Evolutionary conservation across 805 yeast species (phyloP).

Genomic region (Saturnispora besseyi): DNA sequence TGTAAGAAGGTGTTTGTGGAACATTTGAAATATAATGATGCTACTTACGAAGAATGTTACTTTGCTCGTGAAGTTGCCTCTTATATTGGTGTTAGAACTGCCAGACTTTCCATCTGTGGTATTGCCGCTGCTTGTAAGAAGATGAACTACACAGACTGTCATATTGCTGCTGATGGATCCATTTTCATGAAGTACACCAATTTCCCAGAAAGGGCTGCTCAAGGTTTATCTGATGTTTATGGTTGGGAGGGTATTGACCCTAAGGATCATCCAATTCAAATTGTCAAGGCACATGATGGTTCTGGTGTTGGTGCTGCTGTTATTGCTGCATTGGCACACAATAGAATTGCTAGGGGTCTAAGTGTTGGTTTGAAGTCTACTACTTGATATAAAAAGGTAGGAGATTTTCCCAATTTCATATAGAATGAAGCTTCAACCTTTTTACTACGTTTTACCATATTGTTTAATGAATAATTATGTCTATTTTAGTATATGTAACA

Average conservation of each 20-base stretch:
- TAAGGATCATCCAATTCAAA: constrained; percentile 65
- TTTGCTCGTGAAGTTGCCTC: constrained; percentile 76
- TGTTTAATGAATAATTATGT: not conserved
- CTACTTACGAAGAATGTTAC: constrained; percentile 76
- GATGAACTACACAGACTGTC: constrained; percentile 69
- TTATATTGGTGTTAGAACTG: constrained; percentile 86
- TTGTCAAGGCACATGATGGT: constrained; percentile 95
- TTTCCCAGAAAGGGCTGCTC: constrained; percentile 88
- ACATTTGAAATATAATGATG: constrained; percentile 45
- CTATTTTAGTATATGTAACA: not conserved
- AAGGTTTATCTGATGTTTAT: constrained; percentile 84
- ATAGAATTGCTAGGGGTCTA: constrained; percentile 62
- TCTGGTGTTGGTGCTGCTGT: constrained; percentile 98
- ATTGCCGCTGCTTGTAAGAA: constrained; percentile 92
- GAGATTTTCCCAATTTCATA: not conserved
- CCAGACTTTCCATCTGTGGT: constrained; percentile 92
- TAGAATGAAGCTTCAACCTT: not conserved
- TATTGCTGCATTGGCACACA: constrained; percentile 88
- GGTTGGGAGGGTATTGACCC: constrained; percentile 51
- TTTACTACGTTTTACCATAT: not conserved
- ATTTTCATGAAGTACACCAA: constrained; percentile 91
- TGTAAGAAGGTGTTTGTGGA: constrained; percentile 57
- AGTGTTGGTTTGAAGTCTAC: constrained; percentile 45
- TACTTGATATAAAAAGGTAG: not conserved
- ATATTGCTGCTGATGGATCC: constrained; percentile 97